Base-by-base conservation (phyloP, 2,329 filamentous ascomycete species). In the Beauveria medogensis region DNA sequence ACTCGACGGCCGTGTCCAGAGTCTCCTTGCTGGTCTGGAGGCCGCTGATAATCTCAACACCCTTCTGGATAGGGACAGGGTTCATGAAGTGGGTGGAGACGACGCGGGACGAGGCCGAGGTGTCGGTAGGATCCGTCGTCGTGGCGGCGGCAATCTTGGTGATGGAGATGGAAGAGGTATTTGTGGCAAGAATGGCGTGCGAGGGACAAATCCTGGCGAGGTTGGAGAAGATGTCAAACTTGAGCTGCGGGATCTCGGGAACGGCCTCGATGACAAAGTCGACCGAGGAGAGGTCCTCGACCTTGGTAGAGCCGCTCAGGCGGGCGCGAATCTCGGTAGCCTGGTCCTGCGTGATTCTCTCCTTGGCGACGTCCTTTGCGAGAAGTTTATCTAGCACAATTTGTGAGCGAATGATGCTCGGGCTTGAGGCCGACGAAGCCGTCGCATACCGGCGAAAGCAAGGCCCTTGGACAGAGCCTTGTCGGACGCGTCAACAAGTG, bases 11-110 rank as follows among this genome's bases (percentile, higher is more conserved):
- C 0, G 88, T 90, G 20, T 91, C 87, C 50, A 97, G 77, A 1
- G 94, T 97, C 63, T 84, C 82, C 66, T 86, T 78, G 62, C 90
- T 94, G 2, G 94, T 99, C 75, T 99, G 94, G 34, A 99, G 80
- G 34, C 92, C 94, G 56, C 90, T 88, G 72, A 99, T 97, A 69
- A 99, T 97, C 77, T 99, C 94, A 5, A 99, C 94, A 57, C 94
- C 94, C 75, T 96, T 96, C 72, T 97, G 94, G 37, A 99, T 78
- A 2, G 94, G 94, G 0, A 99, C 94, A 0, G 94, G 94, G 80
- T 99, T 99, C 94, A 99, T 99, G 77, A 99, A 99, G 75, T 99
- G 94, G 18, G 94, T 97, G 56, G 91, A 91, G 60, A 99, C 86
- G 10, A 99, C 94, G 53, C 94, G 88, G 6, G 91, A 93, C 48